Percentiles rank a stretch among this genome's conserved stretches.
Evolutionary conservation across 2,329 filamentous ascomycete genomes (phyloP).

Genomic region (Hymenoscyphus infarciens): DNA sequence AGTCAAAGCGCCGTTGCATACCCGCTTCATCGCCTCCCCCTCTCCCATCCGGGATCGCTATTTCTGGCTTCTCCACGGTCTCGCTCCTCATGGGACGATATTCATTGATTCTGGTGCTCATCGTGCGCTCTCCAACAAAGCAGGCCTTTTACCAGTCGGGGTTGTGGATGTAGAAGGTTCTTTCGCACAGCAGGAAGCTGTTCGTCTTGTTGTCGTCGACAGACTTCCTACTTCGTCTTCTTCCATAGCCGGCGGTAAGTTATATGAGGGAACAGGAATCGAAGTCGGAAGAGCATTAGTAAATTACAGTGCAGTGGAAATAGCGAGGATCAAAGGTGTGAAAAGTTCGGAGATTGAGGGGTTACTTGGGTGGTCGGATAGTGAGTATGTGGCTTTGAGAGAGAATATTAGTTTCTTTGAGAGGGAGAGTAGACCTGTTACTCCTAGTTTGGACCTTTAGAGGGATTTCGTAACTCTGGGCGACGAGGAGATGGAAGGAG

Average conservation of each 20-base stretch:
- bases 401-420: slow-evolving; percentile 75
- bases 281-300: slow-evolving; percentile 89
- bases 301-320: slow-evolving; percentile 87
- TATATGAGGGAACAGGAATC: slow-evolving; percentile 49
- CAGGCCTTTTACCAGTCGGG: slow-evolving; percentile 85
- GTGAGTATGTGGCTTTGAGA: slow-evolving; percentile 85
- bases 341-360: slow-evolving; percentile 77
- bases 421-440: slow-evolving; percentile 32
- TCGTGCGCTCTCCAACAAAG: slow-evolving; percentile 74
- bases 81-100: slow-evolving; percentile 83
- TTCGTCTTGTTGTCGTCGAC: slow-evolving; percentile 78
- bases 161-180: slow-evolving; percentile 82
- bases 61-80: slow-evolving; percentile 95
- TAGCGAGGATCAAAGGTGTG: slow-evolving; percentile 77
- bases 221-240: slow-evolving; percentile 35
- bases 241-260: slow-evolving; percentile 35
- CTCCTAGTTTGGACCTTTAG: slow-evolving; percentile 28
- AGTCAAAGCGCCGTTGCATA: slow-evolving; percentile 70
- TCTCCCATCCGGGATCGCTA: slow-evolving; percentile 88
- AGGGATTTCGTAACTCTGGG: background rate
- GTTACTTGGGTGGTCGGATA: slow-evolving; percentile 86
- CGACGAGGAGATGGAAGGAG: too few species aligned
- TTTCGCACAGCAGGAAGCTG: slow-evolving; percentile 90
- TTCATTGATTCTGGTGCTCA: slow-evolving; percentile 93
- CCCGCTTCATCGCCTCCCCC: slow-evolving; percentile 81